Evolutionary conservation across 257 asterid genomes (phyloP).

Genomic region (Solanum chilense): DNA sequence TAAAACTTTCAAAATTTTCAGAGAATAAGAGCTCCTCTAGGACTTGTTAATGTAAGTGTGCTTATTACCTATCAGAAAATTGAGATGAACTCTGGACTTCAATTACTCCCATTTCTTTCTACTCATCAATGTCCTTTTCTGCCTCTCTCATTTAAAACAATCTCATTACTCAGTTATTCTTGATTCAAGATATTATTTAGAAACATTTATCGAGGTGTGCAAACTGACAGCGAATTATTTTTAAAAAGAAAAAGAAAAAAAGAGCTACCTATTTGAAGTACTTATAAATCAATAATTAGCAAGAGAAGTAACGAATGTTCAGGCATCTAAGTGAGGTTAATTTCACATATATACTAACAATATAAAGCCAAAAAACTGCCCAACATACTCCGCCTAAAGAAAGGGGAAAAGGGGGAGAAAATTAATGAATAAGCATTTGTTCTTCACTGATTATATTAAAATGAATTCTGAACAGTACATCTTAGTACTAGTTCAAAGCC

Average conservation of each 20-base stretch:
- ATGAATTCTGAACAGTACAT: background rate
- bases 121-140: background rate
- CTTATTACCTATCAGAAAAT: background rate
- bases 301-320: background rate
- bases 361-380: background rate
- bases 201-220: background rate
- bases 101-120: background rate
- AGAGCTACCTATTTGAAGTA: background rate
- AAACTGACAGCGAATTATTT: background rate
- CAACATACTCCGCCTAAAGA: background rate
- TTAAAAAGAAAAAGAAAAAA: background rate
- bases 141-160: background rate
- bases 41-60: background rate
- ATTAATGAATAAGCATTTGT: background rate
- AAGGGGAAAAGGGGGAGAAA: background rate
- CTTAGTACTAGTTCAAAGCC: background rate
- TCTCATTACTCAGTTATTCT: background rate
- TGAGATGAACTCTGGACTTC: background rate
- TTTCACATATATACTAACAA: background rate
- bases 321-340: background rate
- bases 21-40: background rate
- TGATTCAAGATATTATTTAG: background rate
- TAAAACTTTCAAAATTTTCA: background rate
- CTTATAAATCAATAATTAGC: no score
- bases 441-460: background rate